Evolutionary conservation across 306 rosid species (phyloP), one percentile per base, ranked within the genome.

Genomic region (Quercus parvula): DNA sequence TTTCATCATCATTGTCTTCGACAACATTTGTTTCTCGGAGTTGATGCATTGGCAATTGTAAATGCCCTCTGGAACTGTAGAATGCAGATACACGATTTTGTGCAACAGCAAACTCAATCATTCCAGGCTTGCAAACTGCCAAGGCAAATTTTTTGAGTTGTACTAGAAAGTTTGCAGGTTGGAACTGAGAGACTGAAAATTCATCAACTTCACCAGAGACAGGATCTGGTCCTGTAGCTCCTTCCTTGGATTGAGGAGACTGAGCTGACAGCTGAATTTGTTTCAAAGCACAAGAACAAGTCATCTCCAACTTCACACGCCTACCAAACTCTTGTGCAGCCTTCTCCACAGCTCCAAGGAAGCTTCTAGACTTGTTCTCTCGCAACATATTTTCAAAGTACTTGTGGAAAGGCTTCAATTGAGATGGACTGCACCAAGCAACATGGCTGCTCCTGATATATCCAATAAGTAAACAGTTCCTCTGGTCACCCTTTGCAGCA

Each of bases 261-360:
- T 66, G 71, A 31, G 66, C 78, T 17, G 76, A 70, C 18, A 1
- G n/a, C 24, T 5, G 73, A 52, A 69, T 38, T 69, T 27, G 70
- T 78, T 71, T 71, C 33, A 49, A 52, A 66, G 71, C 30, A 73
- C 89, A 86, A 3, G 79, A 63, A 66, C 89, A 88, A 59, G 81
- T 84, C 88, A 88, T 84, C 77, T 77, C 89, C 86, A 74, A 49
- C 56, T 66, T 86, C 73, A 86, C 82, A 75, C 6, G 67, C 74
- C 55, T 66, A 35, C 90, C 92, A 82, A 88, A 82, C 82, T 88
- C 92, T 25, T 82, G 86, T 18, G 58, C 80, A 30, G 92, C 92
- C 78, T 86, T 82, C 86, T 86, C 88, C 38, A 86, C 88, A 13
- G 92, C 88, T 78, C 88, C 82, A 75, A 82, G 74, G 75, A 88